phyloP scores from a whole-genome alignment of 2,329 filamentous ascomycete species.

The Fusarium tricinctum region DNA sequence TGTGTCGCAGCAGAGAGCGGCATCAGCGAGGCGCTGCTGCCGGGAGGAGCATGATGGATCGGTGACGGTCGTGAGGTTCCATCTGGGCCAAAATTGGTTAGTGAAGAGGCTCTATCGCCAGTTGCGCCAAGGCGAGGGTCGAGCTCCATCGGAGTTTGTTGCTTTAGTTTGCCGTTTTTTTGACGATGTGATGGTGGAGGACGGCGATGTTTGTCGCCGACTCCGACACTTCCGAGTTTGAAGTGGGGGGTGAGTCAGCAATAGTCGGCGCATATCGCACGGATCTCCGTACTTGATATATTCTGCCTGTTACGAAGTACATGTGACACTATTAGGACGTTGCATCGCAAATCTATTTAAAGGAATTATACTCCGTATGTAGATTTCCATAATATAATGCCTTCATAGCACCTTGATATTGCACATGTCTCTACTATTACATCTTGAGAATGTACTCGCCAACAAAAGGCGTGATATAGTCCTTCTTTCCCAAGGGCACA shows the following conservation, averaged over 20 bases:
- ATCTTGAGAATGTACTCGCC: constrained; percentile 39
- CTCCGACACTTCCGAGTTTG: constrained; percentile 45
- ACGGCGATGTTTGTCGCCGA: constrained; percentile 53
- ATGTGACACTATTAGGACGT: no score
- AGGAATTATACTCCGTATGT: no score
- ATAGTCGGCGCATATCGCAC: constrained; percentile 30
- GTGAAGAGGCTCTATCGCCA: constrained; percentile 43
- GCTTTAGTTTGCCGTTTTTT: constrained; percentile 34
- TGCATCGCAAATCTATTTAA: not conserved
- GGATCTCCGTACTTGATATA: constrained; percentile 10
- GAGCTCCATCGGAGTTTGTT: constrained; percentile 51
- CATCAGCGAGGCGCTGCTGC: constrained; percentile 20
- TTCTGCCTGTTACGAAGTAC: no score
- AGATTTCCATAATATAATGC: no score
- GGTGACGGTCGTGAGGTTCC: constrained; percentile 39
- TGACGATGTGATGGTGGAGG: constrained; percentile 36
- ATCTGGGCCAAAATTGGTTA: constrained; percentile 25
- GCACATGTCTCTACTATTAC: not conserved
- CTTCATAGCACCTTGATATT: no score
- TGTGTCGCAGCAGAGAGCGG: constrained; percentile 32
- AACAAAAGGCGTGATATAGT: constrained; percentile 59
- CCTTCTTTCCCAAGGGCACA: constrained; percentile 70
- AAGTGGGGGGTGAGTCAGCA: constrained; percentile 37
- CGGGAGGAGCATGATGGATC: constrained; percentile 28
- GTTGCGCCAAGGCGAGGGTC: constrained; percentile 52